A percentile compares a stretch with the other conserved stretches of the same genome.
phyloP scores from a whole-genome alignment of 495 filamentous ascomycete genomes.

The Amorphotheca resinae region DNA sequence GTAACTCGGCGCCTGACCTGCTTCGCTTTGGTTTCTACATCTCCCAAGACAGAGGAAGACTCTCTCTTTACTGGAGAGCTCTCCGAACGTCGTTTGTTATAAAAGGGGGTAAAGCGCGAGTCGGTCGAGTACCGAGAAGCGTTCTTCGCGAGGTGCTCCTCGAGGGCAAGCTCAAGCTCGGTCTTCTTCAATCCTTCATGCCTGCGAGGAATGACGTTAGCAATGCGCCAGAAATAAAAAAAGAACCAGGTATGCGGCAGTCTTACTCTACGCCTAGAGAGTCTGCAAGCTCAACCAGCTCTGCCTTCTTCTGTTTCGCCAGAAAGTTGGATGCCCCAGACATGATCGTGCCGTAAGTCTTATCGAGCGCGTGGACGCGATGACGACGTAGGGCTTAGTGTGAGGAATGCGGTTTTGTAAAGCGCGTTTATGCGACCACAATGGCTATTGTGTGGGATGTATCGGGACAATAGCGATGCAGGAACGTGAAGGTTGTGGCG shows the following conservation, averaged over 20 bases:
- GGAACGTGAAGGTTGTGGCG: background rate
- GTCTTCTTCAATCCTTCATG: slow-evolving; percentile 60
- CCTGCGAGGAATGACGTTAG: slow-evolving; percentile 30
- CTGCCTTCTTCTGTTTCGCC: slow-evolving; percentile 70
- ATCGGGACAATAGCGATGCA: background rate
- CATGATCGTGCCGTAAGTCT: slow-evolving; percentile 30
- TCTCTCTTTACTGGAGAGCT: slow-evolving; percentile 73
- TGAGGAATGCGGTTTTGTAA: slow-evolving; percentile 11
- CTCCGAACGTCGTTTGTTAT: slow-evolving; percentile 42
- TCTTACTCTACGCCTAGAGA: slow-evolving; percentile 54
- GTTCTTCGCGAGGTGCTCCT: slow-evolving; percentile 61
- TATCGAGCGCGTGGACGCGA: slow-evolving; percentile 8
- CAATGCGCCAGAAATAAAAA: slow-evolving; percentile 2
- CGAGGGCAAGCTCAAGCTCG: slow-evolving; percentile 69
- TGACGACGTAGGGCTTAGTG: slow-evolving; percentile 39
- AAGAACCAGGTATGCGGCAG: slow-evolving; percentile 3
- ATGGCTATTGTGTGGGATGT: too few relatives aligned
- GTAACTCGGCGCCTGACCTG: slow-evolving; percentile 30
- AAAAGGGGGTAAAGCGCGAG: slow-evolving; percentile 60
- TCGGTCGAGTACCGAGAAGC: slow-evolving; percentile 45
- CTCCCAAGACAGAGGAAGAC: slow-evolving; percentile 23
- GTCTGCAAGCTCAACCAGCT: slow-evolving; percentile 63
- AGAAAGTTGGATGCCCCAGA: slow-evolving; percentile 55
- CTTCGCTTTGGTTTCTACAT: slow-evolving; percentile 28
- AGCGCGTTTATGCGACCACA: slow-evolving; percentile 1